These are phyloP conservation scores for Diplotaxis tenuifolia DNA, from an alignment of 345 rosid species.

Conservation along the genomic window DNA sequence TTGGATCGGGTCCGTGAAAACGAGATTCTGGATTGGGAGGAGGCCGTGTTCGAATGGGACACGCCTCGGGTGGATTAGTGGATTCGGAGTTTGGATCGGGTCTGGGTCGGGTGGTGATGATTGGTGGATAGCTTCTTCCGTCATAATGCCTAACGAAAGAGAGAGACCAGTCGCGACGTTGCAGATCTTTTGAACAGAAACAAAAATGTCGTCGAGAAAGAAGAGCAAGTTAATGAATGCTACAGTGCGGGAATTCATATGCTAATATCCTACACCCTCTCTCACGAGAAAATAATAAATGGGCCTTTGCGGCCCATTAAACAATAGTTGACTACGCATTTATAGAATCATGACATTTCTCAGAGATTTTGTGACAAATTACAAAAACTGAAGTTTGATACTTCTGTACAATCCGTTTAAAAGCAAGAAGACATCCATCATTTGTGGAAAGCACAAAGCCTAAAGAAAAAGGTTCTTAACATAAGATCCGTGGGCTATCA, in stretches of 20 bases:
- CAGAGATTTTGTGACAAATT: background rate
- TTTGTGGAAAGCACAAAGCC: slow-evolving; percentile 1
- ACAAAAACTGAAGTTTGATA: background rate
- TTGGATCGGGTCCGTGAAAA: slow-evolving; percentile 73
- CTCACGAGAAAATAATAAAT: background rate
- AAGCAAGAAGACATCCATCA: slow-evolving; percentile 18
- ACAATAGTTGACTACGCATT: background rate
- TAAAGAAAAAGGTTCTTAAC: background rate
- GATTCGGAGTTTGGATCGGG: slow-evolving; percentile 36
- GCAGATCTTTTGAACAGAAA: slow-evolving; percentile 27
- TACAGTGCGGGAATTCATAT: slow-evolving; percentile 6
- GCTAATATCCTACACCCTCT: background rate
- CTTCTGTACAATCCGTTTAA: slow-evolving; percentile 10
- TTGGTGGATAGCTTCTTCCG: slow-evolving; percentile 46
- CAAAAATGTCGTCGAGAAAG: background rate
- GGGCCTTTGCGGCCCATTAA: slow-evolving; percentile 19
- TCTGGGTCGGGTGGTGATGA: slow-evolving; percentile 37
- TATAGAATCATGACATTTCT: background rate
- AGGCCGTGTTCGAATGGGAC: slow-evolving; percentile 97
- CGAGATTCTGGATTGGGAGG: slow-evolving; percentile 80
- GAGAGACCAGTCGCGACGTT: slow-evolving; percentile 24
- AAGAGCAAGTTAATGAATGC: background rate
- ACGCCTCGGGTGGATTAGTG: slow-evolving; percentile 70
- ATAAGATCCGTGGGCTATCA: background rate
- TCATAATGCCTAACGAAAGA: slow-evolving; percentile 42